Evolutionary conservation across 306 rosid species (phyloP), one percentile per base, ranked within the genome.

Genomic region (Sophora flavescens): DNA sequence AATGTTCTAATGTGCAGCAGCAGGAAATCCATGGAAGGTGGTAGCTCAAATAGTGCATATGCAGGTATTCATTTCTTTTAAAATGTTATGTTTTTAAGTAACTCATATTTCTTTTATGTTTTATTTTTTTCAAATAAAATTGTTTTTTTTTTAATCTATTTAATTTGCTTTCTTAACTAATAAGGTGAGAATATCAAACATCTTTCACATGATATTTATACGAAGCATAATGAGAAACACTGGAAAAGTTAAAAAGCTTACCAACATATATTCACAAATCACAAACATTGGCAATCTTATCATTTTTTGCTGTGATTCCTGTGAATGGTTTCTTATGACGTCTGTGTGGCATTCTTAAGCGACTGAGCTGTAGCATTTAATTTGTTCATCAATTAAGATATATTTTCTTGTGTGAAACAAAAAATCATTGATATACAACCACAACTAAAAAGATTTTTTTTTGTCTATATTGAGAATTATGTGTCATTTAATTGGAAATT

Each of bases 21-120:
- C 63, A 44, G 64, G 76, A 76, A 80, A 74, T 59, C 53, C 39
- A 86, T 88, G 88, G 88, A 88, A 54, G 79, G 56, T 50, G 70
- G 50, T 41, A 38, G 78, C 67, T 82, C 87, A 22, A 63, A 59
- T 50, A 41, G 1, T 63, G 22, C 47, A 15, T 32, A 26, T 33
- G 13, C 80, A 66, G 85, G 86, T 82, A 79, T 32, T 18, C 22
- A 62, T 26, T 79, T 45, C 17, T 35, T 44, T 8, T 45, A 0
- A 50, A 8, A n/a, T 51, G 12, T 41, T 64, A 1, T 63, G 1
- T 54, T 42, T 33, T 14, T 14, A 10, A 22, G 35, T 32, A 16
- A 32, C 32, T 32, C 28, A 8, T 14, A 33, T 50, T 62, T 47
- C 18, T 61, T 15, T 60, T 28, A 18, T 8, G 14, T 44, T 10